phyloP scores from a whole-genome alignment of 257 asterid species.

The Orobanche coerulescens region DNA sequence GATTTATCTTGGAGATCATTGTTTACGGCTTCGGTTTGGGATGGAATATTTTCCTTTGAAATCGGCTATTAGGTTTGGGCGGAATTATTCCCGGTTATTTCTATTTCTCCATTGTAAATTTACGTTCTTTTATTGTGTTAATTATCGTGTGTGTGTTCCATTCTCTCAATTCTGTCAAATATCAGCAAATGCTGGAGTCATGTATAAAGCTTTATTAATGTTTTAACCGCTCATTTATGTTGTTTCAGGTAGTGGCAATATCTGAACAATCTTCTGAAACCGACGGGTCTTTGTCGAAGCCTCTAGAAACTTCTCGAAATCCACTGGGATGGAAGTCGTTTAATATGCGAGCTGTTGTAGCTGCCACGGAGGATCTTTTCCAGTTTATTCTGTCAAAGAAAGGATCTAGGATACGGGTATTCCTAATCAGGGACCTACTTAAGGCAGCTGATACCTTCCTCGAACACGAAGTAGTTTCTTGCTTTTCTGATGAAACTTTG shows the following conservation, averaged over 20 bases:
- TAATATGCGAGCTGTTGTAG: slow-evolving; percentile 69
- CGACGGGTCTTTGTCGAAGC: slow-evolving; percentile 24
- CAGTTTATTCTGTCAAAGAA: slow-evolving; percentile 70
- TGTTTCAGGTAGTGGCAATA: slow-evolving; percentile 71
- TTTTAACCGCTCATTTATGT: not conserved
- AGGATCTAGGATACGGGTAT: slow-evolving; percentile 77
- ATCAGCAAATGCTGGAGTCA: not conserved
- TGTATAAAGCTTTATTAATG: not conserved
- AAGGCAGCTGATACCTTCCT: slow-evolving; percentile 62
- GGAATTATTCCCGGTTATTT: too few species aligned
- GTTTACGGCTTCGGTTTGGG: too few species aligned
- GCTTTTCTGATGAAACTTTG: slow-evolving; percentile 30
- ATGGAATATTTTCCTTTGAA: too few species aligned
- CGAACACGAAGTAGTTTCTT: slow-evolving; percentile 44
- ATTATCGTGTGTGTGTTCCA: too few species aligned
- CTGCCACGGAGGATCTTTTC: slow-evolving; percentile 91
- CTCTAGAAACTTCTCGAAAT: slow-evolving; percentile 30
- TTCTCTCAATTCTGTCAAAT: not conserved
- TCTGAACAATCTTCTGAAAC: slow-evolving; percentile 62
- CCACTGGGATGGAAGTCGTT: slow-evolving; percentile 69
- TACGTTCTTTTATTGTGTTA: too few species aligned
- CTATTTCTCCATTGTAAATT: too few species aligned
- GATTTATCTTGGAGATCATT: too few species aligned
- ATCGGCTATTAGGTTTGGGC: too few species aligned
- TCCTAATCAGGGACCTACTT: slow-evolving; percentile 68